A percentile compares a stretch with the other conserved stretches of the same genome.
Evolutionary conservation across 441 rosid genomes (phyloP).

Genomic region (Gossypium schwendimanii): DNA sequence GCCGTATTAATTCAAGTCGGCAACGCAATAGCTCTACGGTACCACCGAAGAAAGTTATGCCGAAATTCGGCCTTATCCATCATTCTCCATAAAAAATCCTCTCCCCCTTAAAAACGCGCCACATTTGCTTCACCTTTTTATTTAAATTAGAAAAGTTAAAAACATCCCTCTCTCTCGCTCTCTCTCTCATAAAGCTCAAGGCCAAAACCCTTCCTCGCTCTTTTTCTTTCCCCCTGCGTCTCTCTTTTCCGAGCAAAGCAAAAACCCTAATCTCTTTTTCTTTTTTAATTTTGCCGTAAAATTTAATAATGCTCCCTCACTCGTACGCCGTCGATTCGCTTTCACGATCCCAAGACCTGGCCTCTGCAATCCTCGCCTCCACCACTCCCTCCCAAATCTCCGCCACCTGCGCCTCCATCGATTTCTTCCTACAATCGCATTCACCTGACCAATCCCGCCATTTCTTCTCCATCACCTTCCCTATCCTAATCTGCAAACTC

Average conservation of each 20-base stretch:
- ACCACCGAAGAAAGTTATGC: not conserved
- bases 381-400: conserved; percentile 52
- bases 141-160: conserved; percentile 20
- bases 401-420: conserved; percentile 53
- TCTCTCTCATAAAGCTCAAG: no score
- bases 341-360: conserved; percentile 59
- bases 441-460: conserved; percentile 11
- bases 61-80: not conserved
- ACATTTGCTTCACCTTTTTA: conserved; percentile 35
- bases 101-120: conserved; percentile 49
- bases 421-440: conserved; percentile 32
- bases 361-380: conserved; percentile 51
- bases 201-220: conserved; percentile 16
- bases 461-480: conserved; percentile 19
- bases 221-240: not conserved
- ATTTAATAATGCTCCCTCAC: conserved; percentile 45
- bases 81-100: not conserved
- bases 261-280: conserved; percentile 11
- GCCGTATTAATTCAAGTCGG: not conserved
- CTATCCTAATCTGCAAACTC: conserved; percentile 15
- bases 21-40: not conserved
- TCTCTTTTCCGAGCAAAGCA: not conserved
- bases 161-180: not conserved
- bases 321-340: conserved; percentile 65
- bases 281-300: not conserved